Percentiles rank a stretch among this genome's conserved stretches.
phyloP scores from a whole-genome alignment of 1,139 yeast genomes.

The Wickerhamomyces sp. region DNA sequence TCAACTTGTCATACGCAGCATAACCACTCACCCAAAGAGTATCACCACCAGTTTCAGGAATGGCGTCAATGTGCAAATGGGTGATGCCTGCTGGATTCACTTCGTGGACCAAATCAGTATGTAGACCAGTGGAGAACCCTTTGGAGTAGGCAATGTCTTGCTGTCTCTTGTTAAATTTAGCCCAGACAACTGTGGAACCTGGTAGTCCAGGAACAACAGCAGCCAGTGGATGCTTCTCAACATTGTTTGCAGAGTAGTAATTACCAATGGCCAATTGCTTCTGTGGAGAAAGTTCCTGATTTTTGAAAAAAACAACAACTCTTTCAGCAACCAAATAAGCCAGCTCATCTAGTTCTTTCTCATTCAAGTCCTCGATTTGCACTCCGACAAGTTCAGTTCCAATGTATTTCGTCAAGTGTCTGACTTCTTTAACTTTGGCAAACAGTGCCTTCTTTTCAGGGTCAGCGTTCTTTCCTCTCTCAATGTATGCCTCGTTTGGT shows the following conservation, averaged over 20 bases:
- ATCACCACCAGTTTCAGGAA: slow-evolving; percentile 44
- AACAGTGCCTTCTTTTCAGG: slow-evolving; percentile 48
- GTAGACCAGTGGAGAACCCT: slow-evolving; percentile 26
- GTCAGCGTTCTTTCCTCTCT: slow-evolving; percentile 25
- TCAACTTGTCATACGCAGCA: slow-evolving; percentile 45
- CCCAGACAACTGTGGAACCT: slow-evolving; percentile 31
- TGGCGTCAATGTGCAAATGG: slow-evolving; percentile 36
- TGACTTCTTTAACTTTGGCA: slow-evolving; percentile 47
- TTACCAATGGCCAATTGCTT: slow-evolving; percentile 40
- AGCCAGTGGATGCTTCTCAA: slow-evolving; percentile 43
- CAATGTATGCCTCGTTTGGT: slow-evolving; percentile 35
- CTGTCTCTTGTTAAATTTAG: slow-evolving; percentile 26
- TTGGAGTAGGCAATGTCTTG: slow-evolving; percentile 1
- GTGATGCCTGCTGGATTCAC: slow-evolving; percentile 31
- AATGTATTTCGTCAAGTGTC: slow-evolving; percentile 40
- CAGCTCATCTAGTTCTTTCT: slow-evolving; percentile 48
- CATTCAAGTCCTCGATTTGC: slow-evolving; percentile 44
- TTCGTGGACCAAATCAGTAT: slow-evolving; percentile 42
- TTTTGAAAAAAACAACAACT: slow-evolving; percentile 43
- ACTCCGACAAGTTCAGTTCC: slow-evolving; percentile 54
- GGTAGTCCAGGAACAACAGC: slow-evolving; percentile 24
- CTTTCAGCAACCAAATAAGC: slow-evolving; percentile 42
- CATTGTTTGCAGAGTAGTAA: slow-evolving; percentile 29
- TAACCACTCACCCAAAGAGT: slow-evolving; percentile 47
- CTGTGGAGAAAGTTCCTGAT: slow-evolving; percentile 42